A percentile compares a stretch with the other conserved stretches of the same genome.
phyloP scores from a whole-genome alignment of 2,329 filamentous ascomycete genomes.

The Pseudogymnoascus sp. region DNA sequence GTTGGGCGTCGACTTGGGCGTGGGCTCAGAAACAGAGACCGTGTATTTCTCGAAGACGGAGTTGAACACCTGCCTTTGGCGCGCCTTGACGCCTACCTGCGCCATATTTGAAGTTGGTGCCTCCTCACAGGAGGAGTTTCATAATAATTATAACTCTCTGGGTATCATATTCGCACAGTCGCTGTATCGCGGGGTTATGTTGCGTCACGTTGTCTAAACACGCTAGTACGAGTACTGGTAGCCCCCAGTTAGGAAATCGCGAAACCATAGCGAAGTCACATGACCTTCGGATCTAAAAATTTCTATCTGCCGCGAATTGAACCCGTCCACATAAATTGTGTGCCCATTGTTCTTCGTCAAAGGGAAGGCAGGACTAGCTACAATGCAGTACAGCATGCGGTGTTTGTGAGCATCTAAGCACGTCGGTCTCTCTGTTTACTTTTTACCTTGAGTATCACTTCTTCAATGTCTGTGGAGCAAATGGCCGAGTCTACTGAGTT shows the following conservation, averaged over 20 bases:
- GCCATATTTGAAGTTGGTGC: conserved; percentile 6
- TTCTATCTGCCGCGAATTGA: conserved; percentile 7
- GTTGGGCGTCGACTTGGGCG: conserved; percentile 23
- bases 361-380: not conserved
- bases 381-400: not conserved
- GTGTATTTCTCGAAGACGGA: conserved; percentile 24
- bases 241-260: conserved; percentile 2
- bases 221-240: not conserved
- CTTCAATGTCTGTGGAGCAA: not conserved
- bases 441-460: not conserved
- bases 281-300: not conserved
- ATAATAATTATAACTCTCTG: conserved; percentile 4
- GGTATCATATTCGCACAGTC: conserved; percentile 6
- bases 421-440: not conserved
- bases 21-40: conserved; percentile 24
- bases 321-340: not conserved
- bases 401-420: not conserved
- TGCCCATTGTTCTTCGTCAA: not conserved
- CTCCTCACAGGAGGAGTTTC: conserved; percentile 3
- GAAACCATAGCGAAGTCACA: conserved; percentile 3
- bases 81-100: conserved; percentile 1
- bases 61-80: conserved; percentile 25
- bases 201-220: conserved; percentile 7
- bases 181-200: conserved; percentile 1
- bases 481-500: not conserved